Conservation (phyloP, 75 land plant species). For the Cunninghamia lanceolata region DNA sequence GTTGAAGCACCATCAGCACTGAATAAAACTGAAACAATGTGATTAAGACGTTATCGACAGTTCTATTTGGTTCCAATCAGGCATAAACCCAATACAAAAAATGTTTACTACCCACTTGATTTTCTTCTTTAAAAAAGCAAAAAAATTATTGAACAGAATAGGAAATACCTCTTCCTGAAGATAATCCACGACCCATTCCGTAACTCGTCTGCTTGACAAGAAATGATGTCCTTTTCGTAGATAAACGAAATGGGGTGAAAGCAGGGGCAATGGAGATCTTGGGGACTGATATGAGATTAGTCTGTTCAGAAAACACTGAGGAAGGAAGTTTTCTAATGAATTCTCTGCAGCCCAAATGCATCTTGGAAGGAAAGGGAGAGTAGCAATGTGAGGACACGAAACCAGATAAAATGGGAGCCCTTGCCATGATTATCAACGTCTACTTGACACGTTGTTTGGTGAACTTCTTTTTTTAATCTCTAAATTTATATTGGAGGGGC, state of each 20-base stretch:
- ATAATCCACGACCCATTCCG: not conserved
- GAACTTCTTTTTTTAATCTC: not conserved
- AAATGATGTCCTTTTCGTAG: not conserved
- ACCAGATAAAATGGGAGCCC: slow-evolving; percentile 1
- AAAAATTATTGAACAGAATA: not conserved
- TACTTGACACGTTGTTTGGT: not conserved
- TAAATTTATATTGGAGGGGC: not conserved
- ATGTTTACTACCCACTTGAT: not conserved
- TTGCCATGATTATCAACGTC: not conserved
- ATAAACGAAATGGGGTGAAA: not conserved
- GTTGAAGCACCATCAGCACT: slow-evolving; percentile 21
- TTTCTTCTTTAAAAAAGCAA: not conserved
- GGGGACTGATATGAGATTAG: not conserved
- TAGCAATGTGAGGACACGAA: not conserved
- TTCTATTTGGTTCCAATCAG: not conserved
- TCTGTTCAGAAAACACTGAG: not conserved
- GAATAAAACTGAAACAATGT: slow-evolving; percentile 30
- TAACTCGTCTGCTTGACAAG: not conserved
- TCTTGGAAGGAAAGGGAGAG: not conserved
- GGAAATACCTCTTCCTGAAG: not conserved
- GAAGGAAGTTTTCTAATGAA: not conserved
- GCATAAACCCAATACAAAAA: not conserved
- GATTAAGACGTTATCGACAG: not conserved
- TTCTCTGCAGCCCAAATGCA: not conserved
- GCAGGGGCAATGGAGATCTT: not conserved